Evolutionary conservation across 2,329 filamentous ascomycete species (phyloP), one percentile per base, ranked within the genome.

Genomic region (Lachnellula willkommii): DNA sequence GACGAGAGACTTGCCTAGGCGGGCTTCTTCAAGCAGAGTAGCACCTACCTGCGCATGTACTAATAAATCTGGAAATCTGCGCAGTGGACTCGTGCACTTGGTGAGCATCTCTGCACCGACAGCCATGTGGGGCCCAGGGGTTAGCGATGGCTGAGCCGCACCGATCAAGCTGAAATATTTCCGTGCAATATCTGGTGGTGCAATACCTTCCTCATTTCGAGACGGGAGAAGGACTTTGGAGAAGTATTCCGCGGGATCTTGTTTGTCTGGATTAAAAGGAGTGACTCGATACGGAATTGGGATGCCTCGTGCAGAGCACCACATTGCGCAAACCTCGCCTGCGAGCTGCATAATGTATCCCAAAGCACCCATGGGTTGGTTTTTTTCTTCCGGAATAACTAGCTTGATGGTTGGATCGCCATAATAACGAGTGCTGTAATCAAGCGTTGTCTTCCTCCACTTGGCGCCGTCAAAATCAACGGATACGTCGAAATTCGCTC

Each of bases 41-140:
- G 78, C 79, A 64, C 85, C 79, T 59, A 88, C 80, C 68, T 88
- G 84, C 81, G 82, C 87, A 70, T 87, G 84, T 1, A 80, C 77
- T 35, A 88, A 67, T 47, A 88, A 71, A 68, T 88, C 85, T 5
- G 74, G 71, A 69, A 79, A 87, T 45, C 85, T 79, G 36, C 85
- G 81, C n/a, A 88, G 75, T 17, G 85, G 85, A 50, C 81, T 85
- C 7, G 85, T 88, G 40, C 79, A 79, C 62, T 84, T 86, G 56
- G 80, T 73, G 68, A 87, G 86, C 71, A 80, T 79, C 53, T 82
- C 75, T 1, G 80, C 66, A 17, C 84, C 85, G 56, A 87, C 74
- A 46, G 78, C 73, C 58, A 80, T 77, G 69, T 85, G 79, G 5
- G 78, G 78, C 8, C 76, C 78, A 0, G 83, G 77, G 3, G 68